Base-by-base conservation (phyloP, 2,329 filamentous ascomycete genomes). In the Zymoseptoria pseudotritici region DNA sequence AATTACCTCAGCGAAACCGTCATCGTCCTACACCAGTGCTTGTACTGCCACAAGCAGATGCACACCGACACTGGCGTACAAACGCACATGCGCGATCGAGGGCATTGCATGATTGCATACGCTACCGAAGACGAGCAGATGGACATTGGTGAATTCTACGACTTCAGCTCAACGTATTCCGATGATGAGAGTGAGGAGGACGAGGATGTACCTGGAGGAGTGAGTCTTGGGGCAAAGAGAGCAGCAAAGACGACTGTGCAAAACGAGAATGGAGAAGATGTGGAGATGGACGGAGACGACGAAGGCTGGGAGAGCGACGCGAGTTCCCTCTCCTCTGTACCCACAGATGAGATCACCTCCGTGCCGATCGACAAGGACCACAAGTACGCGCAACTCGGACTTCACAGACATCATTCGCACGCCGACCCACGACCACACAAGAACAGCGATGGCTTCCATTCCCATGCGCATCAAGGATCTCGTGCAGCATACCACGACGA, bases 281-380 rank as follows among this genome's bases (percentile, higher is more conserved):
- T 83, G 52, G 78, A 81, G 17, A 79, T 82, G 69, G 78, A 79
- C 56, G 78, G 78, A 36, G 83, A 82, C n/a, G 82, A 87, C 5
- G 91, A 93, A 51, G 91, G 90, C 52, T 97, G 94, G 93, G 94
- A 99, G 76, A 97, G 92, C 0, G 94, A 97, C 73, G 91, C 88
- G 65, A 91, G 89, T 9, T 87, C 83, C n/a, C 70, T 79, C 0
- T 96, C 92, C 1, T 95, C 91, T 10, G 82, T 95, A 42, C 90
- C 92, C 65, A 94, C 91, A 0, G 89, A 89, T 58, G 91, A 96
- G 67, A 84, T 95, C 50, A 88, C 86, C 4, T 85, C 88, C 8
- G 85, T 95, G 7, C 89, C 89, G 2, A 87, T 90, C 31, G 89
- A 93, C 53, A 84, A 85, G 65, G 80, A 84, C 54, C 83, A 88